Conservation (phyloP, 768 basidiomycete genomes). For the Podaxis sp. region DNA sequence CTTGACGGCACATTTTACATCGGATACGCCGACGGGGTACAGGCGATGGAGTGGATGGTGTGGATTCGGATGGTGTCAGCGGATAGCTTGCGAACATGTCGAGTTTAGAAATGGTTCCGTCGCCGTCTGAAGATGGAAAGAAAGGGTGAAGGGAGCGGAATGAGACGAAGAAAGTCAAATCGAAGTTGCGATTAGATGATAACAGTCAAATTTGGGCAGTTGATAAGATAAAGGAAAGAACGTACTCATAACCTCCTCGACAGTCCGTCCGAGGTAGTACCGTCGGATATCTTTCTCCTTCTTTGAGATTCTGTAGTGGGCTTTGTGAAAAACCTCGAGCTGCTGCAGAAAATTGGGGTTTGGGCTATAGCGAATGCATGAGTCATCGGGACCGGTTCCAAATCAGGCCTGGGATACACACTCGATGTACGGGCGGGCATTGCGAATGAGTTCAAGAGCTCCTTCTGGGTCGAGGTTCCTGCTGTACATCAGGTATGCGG, state of each 20-base stretch:
- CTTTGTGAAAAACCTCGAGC: slow-evolving; percentile 75
- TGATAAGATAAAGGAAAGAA: slow-evolving; percentile 17
- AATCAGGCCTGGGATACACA: slow-evolving; percentile 34
- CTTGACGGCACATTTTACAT: slow-evolving; percentile 91
- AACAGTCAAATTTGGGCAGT: slow-evolving; percentile 6
- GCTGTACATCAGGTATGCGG: slow-evolving; percentile 87
- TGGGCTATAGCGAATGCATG: slow-evolving; percentile 53
- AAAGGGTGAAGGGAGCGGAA: background rate
- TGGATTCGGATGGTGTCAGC: slow-evolving; percentile 60
- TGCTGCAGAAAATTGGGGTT: slow-evolving; percentile 82
- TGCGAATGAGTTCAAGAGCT: slow-evolving; percentile 69
- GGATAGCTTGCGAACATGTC: slow-evolving; percentile 81
- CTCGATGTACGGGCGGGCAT: slow-evolving; percentile 70
- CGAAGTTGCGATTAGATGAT: background rate
- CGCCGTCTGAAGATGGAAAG: slow-evolving; percentile 55
- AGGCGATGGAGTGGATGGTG: slow-evolving; percentile 51
- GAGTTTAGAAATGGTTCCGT: slow-evolving; percentile 60
- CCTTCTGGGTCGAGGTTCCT: slow-evolving; percentile 52
- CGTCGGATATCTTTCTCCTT: slow-evolving; percentile 71
- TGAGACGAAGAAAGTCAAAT: background rate
- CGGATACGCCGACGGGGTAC: slow-evolving; percentile 62
- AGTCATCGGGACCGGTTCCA: background rate
- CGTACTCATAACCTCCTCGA: slow-evolving; percentile 79
- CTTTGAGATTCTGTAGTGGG: slow-evolving; percentile 65
- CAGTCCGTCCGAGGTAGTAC: slow-evolving; percentile 80